Conservation (phyloP, 176 grass and related monocot genomes). For the Olyra latifolia region DNA sequence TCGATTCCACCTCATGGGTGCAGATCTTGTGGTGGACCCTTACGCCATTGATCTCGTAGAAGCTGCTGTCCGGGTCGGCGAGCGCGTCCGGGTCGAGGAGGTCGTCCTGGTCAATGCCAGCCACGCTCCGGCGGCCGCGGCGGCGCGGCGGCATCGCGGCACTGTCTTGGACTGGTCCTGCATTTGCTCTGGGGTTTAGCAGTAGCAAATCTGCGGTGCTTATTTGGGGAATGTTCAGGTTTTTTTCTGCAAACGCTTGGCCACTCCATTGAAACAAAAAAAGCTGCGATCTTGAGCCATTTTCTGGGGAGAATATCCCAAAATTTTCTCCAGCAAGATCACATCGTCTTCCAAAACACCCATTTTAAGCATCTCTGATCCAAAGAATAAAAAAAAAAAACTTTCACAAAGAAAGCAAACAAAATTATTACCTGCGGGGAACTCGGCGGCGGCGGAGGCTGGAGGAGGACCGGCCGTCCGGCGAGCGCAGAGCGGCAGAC, state of each 20-base stretch:
- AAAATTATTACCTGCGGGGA: conserved; percentile 26
- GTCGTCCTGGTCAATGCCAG: conserved; percentile 78
- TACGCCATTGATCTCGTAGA: conserved; percentile 78
- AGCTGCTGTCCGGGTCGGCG: conserved; percentile 75
- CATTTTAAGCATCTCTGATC: background rate
- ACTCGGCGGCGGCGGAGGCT: conserved; percentile 37
- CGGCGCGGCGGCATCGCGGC: conserved; percentile 36
- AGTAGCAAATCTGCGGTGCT: background rate
- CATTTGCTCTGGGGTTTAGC: conserved; percentile 1
- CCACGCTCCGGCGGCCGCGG: conserved; percentile 50
- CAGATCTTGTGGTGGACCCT: conserved; percentile 80
- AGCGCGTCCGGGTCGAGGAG: conserved; percentile 64
- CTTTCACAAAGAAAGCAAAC: background rate
- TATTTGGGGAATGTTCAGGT: background rate
- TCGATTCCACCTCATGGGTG: conserved; percentile 38
- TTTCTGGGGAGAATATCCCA: background rate
- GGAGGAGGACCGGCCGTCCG: background rate
- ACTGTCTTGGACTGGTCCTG: conserved; percentile 26
- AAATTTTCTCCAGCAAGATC: background rate
- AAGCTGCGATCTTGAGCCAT: background rate
- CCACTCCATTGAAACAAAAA: too few species aligned
- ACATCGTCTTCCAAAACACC: background rate
- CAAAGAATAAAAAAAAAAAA: background rate
- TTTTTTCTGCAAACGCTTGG: background rate
- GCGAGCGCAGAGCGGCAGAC: background rate